Conservation (phyloP, 495 filamentous ascomycete genomes). For the Lophiotrema nucula region DNA sequence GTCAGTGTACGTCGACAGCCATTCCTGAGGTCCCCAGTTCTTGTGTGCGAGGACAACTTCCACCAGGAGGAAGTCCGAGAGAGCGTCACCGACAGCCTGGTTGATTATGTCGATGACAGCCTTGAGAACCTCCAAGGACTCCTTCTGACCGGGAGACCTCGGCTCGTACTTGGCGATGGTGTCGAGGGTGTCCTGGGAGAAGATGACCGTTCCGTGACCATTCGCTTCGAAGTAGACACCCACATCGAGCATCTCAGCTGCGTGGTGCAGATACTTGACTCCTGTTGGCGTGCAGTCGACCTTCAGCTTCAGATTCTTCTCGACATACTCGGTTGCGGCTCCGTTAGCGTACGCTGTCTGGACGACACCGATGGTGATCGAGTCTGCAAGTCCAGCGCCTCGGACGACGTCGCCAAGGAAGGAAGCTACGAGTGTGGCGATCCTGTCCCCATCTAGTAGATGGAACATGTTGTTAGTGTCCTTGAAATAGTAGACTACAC, state of each 20-base stretch:
- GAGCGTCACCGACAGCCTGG: constrained; percentile 93
- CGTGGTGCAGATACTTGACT: constrained; percentile 96
- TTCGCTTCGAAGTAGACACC: constrained; percentile 99
- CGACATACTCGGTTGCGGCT: constrained; percentile 87
- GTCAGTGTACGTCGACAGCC: constrained; percentile 92
- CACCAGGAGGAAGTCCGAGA: constrained; percentile 94
- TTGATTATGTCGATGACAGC: constrained; percentile 90
- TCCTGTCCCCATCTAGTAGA: constrained; percentile 93
- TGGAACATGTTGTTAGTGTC: constrained; percentile 79
- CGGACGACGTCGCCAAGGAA: constrained; percentile 89
- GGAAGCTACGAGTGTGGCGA: constrained; percentile 87
- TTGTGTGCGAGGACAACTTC: constrained; percentile 96
- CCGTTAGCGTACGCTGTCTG: constrained; percentile 99
- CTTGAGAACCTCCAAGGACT: constrained; percentile 74
- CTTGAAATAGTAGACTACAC: constrained; percentile 90
- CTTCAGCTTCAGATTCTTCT: constrained; percentile 80
- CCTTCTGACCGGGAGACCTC: constrained; percentile 86
- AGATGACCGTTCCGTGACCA: constrained; percentile 93
- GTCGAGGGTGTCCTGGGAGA: constrained; percentile 78
- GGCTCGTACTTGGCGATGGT: constrained; percentile 74
- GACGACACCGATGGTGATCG: constrained; percentile 86
- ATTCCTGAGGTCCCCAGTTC: constrained; percentile 83
- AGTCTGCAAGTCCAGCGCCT: constrained; percentile 70
- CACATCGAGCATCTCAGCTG: constrained; percentile 83
- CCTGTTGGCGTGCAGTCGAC: constrained; percentile 92